Conservation (phyloP, 257 asterid species). For the Nicotiana sylvestris region DNA sequence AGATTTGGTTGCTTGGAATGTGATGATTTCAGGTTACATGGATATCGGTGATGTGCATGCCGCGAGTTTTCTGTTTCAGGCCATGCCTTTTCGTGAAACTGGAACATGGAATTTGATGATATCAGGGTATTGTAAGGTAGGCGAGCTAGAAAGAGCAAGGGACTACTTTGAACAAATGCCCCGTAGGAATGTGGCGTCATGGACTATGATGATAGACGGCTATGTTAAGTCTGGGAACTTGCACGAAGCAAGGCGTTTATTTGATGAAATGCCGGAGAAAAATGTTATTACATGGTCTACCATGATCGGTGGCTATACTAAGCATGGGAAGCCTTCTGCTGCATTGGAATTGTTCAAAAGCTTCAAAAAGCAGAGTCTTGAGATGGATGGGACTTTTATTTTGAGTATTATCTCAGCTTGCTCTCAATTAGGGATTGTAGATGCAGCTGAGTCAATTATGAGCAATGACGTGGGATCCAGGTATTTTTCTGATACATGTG, state of each 20-base stretch:
- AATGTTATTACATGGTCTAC: conserved; percentile 8
- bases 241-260: background rate
- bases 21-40: conserved; percentile 3
- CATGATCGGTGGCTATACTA: conserved; percentile 2
- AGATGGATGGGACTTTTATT: conserved; percentile 8
- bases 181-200: conserved; percentile 12
- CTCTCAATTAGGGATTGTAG: conserved; percentile 20
- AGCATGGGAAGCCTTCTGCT: conserved; percentile 8
- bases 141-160: conserved; percentile 1
- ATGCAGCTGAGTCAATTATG: conserved; percentile 15
- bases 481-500: conserved; percentile 6
- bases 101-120: conserved; percentile 9
- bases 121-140: conserved; percentile 12
- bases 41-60: conserved; percentile 3
- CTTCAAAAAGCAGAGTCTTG: conserved; percentile 10
- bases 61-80: conserved; percentile 1
- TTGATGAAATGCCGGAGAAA: conserved; percentile 15
- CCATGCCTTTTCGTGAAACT: background rate
- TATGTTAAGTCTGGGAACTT: conserved; percentile 10
- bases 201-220: conserved; percentile 24
- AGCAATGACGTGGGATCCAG: conserved; percentile 5
- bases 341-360: conserved; percentile 8
- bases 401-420: conserved; percentile 18
- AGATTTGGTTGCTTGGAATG: conserved; percentile 14
- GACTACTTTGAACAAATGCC: conserved; percentile 17